Evolutionary conservation across 495 filamentous ascomycete species (phyloP).

Genomic region (Aspergillus bertholletiae): DNA sequence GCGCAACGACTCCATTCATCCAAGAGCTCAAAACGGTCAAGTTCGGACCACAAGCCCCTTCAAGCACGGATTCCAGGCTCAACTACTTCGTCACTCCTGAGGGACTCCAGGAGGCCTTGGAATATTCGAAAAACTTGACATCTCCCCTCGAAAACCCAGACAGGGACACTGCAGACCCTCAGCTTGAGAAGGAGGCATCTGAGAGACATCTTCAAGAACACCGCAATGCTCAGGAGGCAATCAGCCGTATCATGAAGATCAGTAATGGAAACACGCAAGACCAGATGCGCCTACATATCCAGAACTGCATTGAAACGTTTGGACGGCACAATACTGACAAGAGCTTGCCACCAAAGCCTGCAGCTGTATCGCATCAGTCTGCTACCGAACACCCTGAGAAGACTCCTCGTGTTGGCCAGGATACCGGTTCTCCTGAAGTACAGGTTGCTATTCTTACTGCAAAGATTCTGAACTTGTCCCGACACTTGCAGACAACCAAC

Average conservation of each 20-base stretch:
- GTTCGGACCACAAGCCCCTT: slow-evolving; percentile 25
- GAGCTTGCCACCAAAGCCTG: slow-evolving; percentile 53
- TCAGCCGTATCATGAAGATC: slow-evolving; percentile 72
- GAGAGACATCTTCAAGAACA: slow-evolving; percentile 29
- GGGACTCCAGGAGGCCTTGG: slow-evolving; percentile 62
- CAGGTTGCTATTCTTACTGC: slow-evolving; percentile 96
- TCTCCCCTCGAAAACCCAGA: slow-evolving; percentile 43
- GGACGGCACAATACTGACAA: slow-evolving; percentile 88
- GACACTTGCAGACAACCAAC: slow-evolving; percentile 48
- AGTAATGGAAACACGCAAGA: slow-evolving; percentile 73
- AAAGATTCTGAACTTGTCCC: slow-evolving; percentile 80
- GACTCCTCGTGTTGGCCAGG: slow-evolving; percentile 73
- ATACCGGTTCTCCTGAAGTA: slow-evolving; percentile 92
- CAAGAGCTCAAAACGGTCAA: slow-evolving; percentile 65
- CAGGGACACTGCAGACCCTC: slow-evolving; percentile 40
- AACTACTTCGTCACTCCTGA: slow-evolving; percentile 69
- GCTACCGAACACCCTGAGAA: slow-evolving; percentile 33
- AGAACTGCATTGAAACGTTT: slow-evolving; percentile 80
- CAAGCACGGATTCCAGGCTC: slow-evolving; percentile 36
- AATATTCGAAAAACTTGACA: slow-evolving; percentile 60
- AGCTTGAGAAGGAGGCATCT: slow-evolving; percentile 29
- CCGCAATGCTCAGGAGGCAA: slow-evolving; percentile 51
- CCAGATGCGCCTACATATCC: slow-evolving; percentile 70
- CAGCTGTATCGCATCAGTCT: slow-evolving; percentile 23
- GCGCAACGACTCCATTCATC: slow-evolving; percentile 75